Evolutionary conservation across 2,329 filamentous ascomycete genomes (phyloP).

Genomic region (Penicillium sp.): DNA sequence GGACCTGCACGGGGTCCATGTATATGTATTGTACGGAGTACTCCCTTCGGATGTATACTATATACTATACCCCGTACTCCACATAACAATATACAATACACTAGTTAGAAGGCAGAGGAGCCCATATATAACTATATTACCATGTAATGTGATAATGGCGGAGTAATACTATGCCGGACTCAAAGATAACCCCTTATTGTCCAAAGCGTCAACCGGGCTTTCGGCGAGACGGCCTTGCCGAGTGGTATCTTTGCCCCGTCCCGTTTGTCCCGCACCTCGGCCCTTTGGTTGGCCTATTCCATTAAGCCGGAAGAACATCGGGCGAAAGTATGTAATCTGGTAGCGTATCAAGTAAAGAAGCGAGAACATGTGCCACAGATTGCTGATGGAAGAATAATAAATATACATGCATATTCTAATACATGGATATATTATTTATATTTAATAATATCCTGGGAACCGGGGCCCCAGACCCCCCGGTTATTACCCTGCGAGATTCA

Average conservation of each 20-base stretch:
- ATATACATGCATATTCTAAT: not conserved
- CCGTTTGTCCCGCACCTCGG: conserved; percentile 1
- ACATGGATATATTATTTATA: too few relatives aligned
- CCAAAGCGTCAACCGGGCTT: conserved; percentile 3
- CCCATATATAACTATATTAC: not conserved
- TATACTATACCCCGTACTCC: not conserved
- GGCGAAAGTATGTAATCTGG: not conserved
- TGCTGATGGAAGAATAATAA: not conserved
- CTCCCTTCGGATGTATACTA: not conserved
- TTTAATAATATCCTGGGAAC: not conserved
- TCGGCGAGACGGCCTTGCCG: conserved; percentile 10
- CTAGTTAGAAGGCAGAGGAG: not conserved
- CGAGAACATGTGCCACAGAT: not conserved
- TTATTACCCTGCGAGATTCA: conserved; percentile 1
- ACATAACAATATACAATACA: not conserved
- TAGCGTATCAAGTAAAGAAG: not conserved
- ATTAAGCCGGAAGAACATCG: not conserved
- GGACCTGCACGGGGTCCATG: conserved; percentile 5
- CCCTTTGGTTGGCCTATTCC: not conserved
- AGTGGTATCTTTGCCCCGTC: conserved; percentile 18
- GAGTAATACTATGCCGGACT: not conserved
- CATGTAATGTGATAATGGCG: not conserved
- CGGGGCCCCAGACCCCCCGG: conserved; percentile 1
- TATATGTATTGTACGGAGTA: not conserved
- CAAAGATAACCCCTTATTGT: not conserved